These are phyloP conservation scores for Glycine tomentella DNA, from an alignment of 306 rosid species.

Conservation along the genomic window DNA sequence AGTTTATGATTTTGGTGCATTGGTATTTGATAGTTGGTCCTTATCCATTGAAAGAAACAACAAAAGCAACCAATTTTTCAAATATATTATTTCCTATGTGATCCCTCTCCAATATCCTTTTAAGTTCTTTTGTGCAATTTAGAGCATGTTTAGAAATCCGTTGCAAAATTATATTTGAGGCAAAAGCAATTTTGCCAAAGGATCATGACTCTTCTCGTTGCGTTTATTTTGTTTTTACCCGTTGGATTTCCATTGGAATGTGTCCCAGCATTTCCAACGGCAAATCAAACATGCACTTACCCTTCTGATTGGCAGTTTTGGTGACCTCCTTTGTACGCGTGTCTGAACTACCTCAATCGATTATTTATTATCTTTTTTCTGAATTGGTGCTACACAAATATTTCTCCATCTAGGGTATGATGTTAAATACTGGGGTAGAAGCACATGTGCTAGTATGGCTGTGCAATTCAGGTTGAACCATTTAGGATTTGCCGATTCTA, in stretches of 20 bases:
- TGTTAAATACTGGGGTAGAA: background rate
- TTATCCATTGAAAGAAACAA: background rate
- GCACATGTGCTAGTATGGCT: background rate
- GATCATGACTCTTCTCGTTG: no score
- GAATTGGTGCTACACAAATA: background rate
- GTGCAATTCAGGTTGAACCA: background rate
- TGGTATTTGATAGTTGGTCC: constrained; percentile 9
- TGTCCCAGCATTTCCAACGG: no score
- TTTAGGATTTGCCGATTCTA: background rate
- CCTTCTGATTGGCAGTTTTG: background rate
- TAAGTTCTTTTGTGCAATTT: background rate
- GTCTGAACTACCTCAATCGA: background rate
- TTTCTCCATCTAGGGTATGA: background rate
- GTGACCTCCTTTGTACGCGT: background rate
- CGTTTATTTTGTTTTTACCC: no score
- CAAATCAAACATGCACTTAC: background rate
- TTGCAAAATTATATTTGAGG: no score
- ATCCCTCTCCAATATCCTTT: background rate
- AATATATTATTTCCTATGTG: background rate
- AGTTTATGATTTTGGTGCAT: background rate
- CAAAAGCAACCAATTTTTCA: background rate
- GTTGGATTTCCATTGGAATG: no score
- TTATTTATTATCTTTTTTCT: background rate
- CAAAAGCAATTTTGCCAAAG: no score
- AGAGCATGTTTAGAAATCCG: no score